phyloP scores from a whole-genome alignment of 73 alveolate genomes.

The Tetrahymena malaccensis region DNA sequence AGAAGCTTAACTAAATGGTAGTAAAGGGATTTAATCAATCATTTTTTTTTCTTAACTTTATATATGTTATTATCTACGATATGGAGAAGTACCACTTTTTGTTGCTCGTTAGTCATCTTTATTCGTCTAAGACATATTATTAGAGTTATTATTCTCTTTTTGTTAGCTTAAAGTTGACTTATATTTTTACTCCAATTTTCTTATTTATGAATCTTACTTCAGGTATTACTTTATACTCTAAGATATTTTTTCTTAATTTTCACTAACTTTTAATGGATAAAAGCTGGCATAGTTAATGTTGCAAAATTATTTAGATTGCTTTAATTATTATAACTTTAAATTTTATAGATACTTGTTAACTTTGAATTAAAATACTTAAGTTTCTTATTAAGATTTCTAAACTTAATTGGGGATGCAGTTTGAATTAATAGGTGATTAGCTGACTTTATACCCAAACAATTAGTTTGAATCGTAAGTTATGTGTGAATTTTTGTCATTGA shows the following conservation, averaged over 20 bases:
- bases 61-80: background rate
- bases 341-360: background rate
- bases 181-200: background rate
- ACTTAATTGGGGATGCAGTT: background rate
- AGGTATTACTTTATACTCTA: background rate
- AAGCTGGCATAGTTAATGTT: background rate
- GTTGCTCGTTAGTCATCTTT: background rate
- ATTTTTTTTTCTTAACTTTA: background rate
- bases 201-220: background rate
- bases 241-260: background rate
- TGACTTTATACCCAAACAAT: background rate
- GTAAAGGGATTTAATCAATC: background rate
- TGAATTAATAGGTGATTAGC: background rate
- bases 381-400: background rate
- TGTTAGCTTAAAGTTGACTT: background rate
- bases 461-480: background rate
- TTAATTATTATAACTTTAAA: background rate
- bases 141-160: background rate
- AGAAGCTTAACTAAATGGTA: background rate
- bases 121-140: too few species aligned
- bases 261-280: background rate
- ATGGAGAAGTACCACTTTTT: background rate
- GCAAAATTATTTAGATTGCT: background rate
- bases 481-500: background rate
- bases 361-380: background rate